phyloP scores from a whole-genome alignment of 208 protist genomes.

The Crithidia bombi region DNA sequence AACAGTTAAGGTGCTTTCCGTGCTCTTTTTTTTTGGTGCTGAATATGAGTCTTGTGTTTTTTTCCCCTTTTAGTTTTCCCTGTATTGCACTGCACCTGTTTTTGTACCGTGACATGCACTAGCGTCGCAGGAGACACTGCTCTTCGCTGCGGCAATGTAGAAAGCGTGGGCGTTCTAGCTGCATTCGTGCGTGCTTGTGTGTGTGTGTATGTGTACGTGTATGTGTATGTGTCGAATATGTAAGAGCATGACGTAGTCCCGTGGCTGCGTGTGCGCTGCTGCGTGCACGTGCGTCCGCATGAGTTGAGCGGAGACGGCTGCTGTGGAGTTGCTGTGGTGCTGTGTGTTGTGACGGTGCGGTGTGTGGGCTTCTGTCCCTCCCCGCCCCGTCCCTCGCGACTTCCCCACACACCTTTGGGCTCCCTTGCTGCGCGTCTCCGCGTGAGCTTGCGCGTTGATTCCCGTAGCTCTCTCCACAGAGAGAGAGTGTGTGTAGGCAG shows the following conservation, averaged over 20 bases:
- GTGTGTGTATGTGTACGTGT: neutral
- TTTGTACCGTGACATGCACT: no score
- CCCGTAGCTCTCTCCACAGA: neutral
- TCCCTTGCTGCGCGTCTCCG: neutral
- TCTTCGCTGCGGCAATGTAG: no score
- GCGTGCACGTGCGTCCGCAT: conserved; percentile 10
- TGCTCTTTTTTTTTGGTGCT: conserved; percentile 2
- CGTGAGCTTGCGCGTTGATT: conserved; percentile 14
- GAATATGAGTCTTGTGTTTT: neutral
- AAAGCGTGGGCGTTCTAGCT: neutral
- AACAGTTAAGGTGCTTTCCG: no score
- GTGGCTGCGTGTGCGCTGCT: neutral
- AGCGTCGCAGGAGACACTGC: no score
- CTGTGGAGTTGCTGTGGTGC: neutral
- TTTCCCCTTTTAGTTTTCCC: no score
- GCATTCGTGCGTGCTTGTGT: neutral
- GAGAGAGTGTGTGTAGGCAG: neutral
- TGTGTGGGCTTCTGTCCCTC: neutral
- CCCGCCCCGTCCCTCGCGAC: neutral
- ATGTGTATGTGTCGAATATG: neutral
- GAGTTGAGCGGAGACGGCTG: conserved; percentile 3
- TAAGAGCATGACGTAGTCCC: conserved; percentile 3
- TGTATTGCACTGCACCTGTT: no score
- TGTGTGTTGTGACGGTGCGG: neutral
- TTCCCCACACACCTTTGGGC: neutral